phyloP scores from a whole-genome alignment of 2,329 filamentous ascomycete genomes.

The Cordyceps cateniannulata region DNA sequence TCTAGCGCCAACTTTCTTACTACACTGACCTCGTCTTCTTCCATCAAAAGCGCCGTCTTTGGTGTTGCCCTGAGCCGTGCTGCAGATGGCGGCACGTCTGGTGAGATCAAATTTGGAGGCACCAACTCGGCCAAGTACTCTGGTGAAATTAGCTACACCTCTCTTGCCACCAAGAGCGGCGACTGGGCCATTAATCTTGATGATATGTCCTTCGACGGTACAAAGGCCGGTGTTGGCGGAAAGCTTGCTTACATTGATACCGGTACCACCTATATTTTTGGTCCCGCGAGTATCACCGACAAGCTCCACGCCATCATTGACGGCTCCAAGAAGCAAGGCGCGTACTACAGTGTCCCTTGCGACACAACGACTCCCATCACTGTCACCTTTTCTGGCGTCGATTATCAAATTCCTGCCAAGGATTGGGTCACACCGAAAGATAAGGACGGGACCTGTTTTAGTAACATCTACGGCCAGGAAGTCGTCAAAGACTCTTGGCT shows the following conservation, averaged over 20 bases:
- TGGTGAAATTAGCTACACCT: conserved; percentile 62
- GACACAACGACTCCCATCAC: conserved; percentile 53
- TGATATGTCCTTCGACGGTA: conserved; percentile 56
- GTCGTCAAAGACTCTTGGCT: conserved; percentile 66
- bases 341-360: conserved; percentile 69
- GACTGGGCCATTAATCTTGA: conserved; percentile 71
- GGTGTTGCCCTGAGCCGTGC: conserved; percentile 64
- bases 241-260: conserved; percentile 71
- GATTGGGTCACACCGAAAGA: conserved; percentile 60
- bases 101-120: conserved; percentile 71
- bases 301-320: conserved; percentile 62
- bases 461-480: conserved; percentile 68
- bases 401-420: conserved; percentile 58
- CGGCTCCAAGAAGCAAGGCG: conserved; percentile 48
- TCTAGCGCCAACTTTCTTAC: conserved; percentile 62
- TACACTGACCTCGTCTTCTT: conserved; percentile 47
- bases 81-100: conserved; percentile 59
- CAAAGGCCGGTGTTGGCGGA: conserved; percentile 46
- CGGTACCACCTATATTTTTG: conserved; percentile 73
- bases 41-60: conserved; percentile 59
- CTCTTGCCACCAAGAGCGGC: conserved; percentile 41
- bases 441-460: conserved; percentile 48
- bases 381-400: conserved; percentile 61
- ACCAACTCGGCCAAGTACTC: conserved; percentile 60
- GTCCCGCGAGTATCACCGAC: conserved; percentile 59